phyloP scores from a whole-genome alignment of 768 basidiomycete species.

The Tulasnella sp. region DNA sequence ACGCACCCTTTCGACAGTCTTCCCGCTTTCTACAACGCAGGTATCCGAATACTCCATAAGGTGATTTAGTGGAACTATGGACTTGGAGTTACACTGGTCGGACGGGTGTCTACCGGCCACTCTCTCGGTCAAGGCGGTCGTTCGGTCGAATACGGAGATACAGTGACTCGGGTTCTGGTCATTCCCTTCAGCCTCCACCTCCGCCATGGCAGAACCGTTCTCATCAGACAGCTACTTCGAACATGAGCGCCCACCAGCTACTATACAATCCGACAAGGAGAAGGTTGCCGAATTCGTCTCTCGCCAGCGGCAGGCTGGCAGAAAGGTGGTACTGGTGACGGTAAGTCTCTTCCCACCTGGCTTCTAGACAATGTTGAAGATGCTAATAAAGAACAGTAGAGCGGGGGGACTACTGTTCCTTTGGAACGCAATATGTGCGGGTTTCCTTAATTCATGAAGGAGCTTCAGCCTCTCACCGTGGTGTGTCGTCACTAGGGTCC shows the following conservation, averaged over 20 bases:
- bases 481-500: constrained; percentile 65
- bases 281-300: constrained; percentile 70
- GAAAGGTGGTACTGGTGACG: constrained; percentile 90
- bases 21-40: no score
- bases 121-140: neutral
- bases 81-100: no score
- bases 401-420: constrained; percentile 97
- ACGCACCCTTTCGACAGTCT: no score
- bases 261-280: constrained; percentile 68
- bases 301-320: constrained; percentile 63
- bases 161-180: neutral
- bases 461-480: constrained; percentile 40
- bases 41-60: no score
- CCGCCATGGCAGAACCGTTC: constrained; percentile 48
- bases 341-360: constrained; percentile 54
- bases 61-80: no score
- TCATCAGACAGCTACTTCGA: constrained; percentile 90
- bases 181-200: neutral
- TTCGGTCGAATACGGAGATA: neutral
- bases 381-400: constrained; percentile 56
- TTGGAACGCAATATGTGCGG: constrained; percentile 98
- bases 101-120: neutral
- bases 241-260: constrained; percentile 77
- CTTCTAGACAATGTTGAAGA: neutral
- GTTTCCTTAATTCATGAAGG: constrained; percentile 34